Evolutionary conservation across 768 basidiomycete genomes (phyloP).

Genomic region (Dioszegia crocea): DNA sequence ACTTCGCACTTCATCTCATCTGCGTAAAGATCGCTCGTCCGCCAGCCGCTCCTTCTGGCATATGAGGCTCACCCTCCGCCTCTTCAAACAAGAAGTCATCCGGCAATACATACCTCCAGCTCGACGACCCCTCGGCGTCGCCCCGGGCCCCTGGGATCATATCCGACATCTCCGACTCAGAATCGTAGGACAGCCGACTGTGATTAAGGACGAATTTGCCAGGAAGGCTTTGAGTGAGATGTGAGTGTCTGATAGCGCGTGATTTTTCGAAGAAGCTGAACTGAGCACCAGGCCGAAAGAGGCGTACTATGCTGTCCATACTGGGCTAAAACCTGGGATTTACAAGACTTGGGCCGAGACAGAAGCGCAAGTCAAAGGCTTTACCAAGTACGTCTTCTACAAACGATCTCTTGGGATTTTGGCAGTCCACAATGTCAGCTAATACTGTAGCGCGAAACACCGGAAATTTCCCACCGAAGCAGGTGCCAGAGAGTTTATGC

Average conservation of each 20-base stretch:
- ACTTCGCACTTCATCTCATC: too few relatives aligned
- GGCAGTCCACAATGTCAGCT: too few relatives aligned
- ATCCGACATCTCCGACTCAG: slow-evolving; percentile 3
- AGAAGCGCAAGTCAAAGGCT: slow-evolving; percentile 65
- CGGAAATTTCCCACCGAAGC: slow-evolving; percentile 62
- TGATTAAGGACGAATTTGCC: neutral
- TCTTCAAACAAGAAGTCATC: neutral
- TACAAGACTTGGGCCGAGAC: slow-evolving; percentile 73
- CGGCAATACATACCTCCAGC: neutral
- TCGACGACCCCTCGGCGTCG: neutral
- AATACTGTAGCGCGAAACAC: slow-evolving; percentile 57
- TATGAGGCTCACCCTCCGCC: neutral
- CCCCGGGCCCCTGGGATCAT: neutral
- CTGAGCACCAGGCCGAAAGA: slow-evolving; percentile 49
- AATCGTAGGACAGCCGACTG: slow-evolving; percentile 3
- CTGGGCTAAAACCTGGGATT: slow-evolving; percentile 63
- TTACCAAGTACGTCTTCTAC: slow-evolving; percentile 46
- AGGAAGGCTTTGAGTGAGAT: neutral
- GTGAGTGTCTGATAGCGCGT: too few relatives aligned
- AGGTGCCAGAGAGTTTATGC: slow-evolving; percentile 61
- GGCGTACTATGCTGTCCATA: slow-evolving; percentile 69
- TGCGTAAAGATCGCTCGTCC: too few relatives aligned
- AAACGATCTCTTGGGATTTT: neutral
- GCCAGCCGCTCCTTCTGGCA: too few relatives aligned
- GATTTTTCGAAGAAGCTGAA: too few relatives aligned